phyloP scores from a whole-genome alignment of 352 stramenopile genomes.

The Phytophthora cactorum region DNA sequence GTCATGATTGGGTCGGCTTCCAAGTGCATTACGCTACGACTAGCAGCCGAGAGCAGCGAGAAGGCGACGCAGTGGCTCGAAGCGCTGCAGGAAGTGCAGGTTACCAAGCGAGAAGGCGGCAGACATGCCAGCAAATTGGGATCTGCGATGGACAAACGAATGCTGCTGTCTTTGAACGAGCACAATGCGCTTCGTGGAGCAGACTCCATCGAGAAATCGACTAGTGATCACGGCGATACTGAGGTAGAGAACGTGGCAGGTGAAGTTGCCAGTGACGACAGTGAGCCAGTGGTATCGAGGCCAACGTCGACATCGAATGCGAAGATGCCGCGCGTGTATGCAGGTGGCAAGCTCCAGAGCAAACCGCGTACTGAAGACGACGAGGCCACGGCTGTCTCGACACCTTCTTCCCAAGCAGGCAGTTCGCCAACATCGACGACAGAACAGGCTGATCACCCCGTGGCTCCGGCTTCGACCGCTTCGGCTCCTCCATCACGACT shows the following conservation, averaged over 20 bases:
- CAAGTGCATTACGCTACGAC: slow-evolving; percentile 57
- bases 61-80: slow-evolving; percentile 58
- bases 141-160: slow-evolving; percentile 28
- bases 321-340: slow-evolving; percentile 38
- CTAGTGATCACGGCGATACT: slow-evolving; percentile 5
- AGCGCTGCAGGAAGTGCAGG: slow-evolving; percentile 65
- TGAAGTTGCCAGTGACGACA: slow-evolving; percentile 6
- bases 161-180: slow-evolving; percentile 39
- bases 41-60: slow-evolving; percentile 49
- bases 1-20: slow-evolving; percentile 46
- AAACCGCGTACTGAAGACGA: slow-evolving; percentile 37
- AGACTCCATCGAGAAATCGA: slow-evolving; percentile 11
- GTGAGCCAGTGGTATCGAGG: slow-evolving; percentile 8
- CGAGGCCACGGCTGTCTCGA: slow-evolving; percentile 28
- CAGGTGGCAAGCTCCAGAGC: slow-evolving; percentile 31
- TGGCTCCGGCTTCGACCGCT: not conserved
- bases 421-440: slow-evolving; percentile 33
- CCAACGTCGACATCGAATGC: slow-evolving; percentile 37
- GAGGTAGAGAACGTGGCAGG: slow-evolving; percentile 2
- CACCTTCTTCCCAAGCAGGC: slow-evolving; percentile 31
- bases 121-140: slow-evolving; percentile 11
- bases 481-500: slow-evolving; percentile 8
- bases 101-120: slow-evolving; percentile 34
- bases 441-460: slow-evolving; percentile 19
- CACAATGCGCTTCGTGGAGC: slow-evolving; percentile 30